Evolutionary conservation across 257 asterid genomes (phyloP), one percentile per base, ranked within the genome.

Genomic region (Nyctanthes arbortristis): DNA sequence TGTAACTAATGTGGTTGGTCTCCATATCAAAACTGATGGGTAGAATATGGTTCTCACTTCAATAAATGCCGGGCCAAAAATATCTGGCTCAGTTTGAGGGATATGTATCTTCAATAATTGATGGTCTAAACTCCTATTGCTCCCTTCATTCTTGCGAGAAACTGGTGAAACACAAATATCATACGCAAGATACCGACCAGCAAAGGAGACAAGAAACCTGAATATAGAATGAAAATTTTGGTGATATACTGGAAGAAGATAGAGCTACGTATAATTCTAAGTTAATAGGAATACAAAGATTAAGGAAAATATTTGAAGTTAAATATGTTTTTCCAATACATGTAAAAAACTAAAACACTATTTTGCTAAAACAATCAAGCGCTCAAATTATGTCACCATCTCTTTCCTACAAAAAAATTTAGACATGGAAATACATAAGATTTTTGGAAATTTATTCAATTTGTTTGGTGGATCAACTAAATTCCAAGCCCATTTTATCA

Each of bases 151-250:
- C 77, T 73, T 75, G 65, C 83, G 78, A 52, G 81, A 54, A 11
- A 71, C 35, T 18, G 92, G 77, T 43, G 87, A 70, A 71, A 88
- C 81, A 55, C 71, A 56, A 79, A 75, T 74, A 63, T 86, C 79
- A 70, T 80, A 78, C 57, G 88, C 75, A 25, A 89, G 74, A 82
- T 93, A 93, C 67, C 71, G 81, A 43, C 97, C 99, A 28, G 88
- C 82, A 81, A 93, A 88, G 37, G 98, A 93, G 63, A 93, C 67
- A 74, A 93, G 88, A 73, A 88, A 87, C 89, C 98, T 90, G 85
- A 62, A n/a, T 70, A 81, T 57, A 69, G 43, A 43, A 73, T 18
- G 49, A 63, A 28, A 52, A 47, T 7, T 49, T 20, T 6, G 28
- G 22, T 49, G 22, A 7, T 49, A 43, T 24, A 43, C 22, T 4